Conservation (phyloP, 164 flowering plant species). For the Nelumbo lutea region DNA sequence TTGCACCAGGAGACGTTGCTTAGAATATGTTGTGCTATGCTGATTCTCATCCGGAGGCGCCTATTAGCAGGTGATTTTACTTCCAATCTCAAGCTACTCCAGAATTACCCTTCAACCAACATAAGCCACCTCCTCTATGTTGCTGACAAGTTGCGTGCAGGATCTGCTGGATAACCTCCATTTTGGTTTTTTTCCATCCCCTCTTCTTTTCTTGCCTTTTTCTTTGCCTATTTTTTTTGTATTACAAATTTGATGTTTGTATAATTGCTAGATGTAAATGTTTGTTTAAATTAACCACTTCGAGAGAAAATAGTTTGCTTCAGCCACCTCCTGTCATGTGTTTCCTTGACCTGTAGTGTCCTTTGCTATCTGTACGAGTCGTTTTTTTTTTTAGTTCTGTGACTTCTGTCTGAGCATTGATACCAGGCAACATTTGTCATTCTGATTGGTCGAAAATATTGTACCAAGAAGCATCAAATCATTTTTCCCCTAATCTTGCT, state of each 20-base stretch:
- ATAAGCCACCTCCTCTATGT: constrained; percentile 89
- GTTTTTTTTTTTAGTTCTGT: too few relatives aligned
- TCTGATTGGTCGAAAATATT: too few relatives aligned
- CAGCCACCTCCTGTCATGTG: too few relatives aligned
- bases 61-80: constrained; percentile 96
- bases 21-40: constrained; percentile 90
- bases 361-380: too few relatives aligned
- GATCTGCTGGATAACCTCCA: constrained; percentile 22
- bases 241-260: background rate
- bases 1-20: constrained; percentile 73
- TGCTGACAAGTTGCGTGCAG: constrained; percentile 75
- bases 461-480: too few relatives aligned
- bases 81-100: constrained; percentile 85
- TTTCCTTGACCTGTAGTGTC: too few relatives aligned
- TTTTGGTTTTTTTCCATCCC: background rate
- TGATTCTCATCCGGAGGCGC: constrained; percentile 74
- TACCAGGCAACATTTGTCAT: too few relatives aligned
- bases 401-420: too few relatives aligned
- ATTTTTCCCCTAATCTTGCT: too few relatives aligned
- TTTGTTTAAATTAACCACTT: background rate
- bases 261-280: background rate
- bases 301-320: background rate
- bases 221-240: background rate
- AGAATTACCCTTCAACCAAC: constrained; percentile 81
- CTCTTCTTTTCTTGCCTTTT: background rate